Percentiles rank a stretch among this genome's conserved stretches.
Conservation (phyloP, 2,329 filamentous ascomycete species). For the Pyrenochaeta sp. region DNA sequence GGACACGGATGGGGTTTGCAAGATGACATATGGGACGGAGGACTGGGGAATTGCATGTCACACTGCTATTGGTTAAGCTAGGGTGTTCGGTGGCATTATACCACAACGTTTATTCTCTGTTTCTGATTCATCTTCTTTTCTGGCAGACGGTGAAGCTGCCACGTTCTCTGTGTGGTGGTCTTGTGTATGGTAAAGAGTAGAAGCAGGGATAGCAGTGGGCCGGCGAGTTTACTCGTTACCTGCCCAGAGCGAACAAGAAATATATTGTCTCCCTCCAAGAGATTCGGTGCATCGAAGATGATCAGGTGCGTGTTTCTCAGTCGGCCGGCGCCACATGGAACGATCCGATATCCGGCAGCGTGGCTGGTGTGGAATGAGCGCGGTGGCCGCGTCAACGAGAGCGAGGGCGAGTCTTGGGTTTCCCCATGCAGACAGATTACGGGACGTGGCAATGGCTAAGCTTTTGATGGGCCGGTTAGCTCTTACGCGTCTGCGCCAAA, state of each 20-base stretch:
- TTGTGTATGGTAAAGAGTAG: slow-evolving; percentile 3
- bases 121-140: slow-evolving; percentile 14
- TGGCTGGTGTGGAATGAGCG: too few species aligned
- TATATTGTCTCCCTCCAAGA: too few species aligned
- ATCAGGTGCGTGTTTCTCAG: too few species aligned
- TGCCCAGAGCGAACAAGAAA: too few species aligned
- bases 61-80: slow-evolving; percentile 23
- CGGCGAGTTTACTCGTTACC: too few species aligned
- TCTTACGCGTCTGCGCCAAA: too few species aligned
- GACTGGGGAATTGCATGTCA: slow-evolving; percentile 13
- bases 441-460: background rate
- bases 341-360: too few species aligned
- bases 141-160: slow-evolving; percentile 5
- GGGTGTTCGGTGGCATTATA: slow-evolving; percentile 39
- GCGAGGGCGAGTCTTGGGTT: too few species aligned
- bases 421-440: too few species aligned
- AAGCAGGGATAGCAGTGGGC: slow-evolving; percentile 10
- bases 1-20: slow-evolving; percentile 13
- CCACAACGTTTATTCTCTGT: slow-evolving; percentile 32
- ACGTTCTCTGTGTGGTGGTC: slow-evolving; percentile 1
- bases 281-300: too few species aligned
- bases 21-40: slow-evolving; percentile 6
- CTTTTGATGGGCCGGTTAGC: slow-evolving; percentile 2
- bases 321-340: too few species aligned
- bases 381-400: too few species aligned